Conservation (phyloP, 75 land plant genomes). For the Ceratopteris richardii region DNA sequence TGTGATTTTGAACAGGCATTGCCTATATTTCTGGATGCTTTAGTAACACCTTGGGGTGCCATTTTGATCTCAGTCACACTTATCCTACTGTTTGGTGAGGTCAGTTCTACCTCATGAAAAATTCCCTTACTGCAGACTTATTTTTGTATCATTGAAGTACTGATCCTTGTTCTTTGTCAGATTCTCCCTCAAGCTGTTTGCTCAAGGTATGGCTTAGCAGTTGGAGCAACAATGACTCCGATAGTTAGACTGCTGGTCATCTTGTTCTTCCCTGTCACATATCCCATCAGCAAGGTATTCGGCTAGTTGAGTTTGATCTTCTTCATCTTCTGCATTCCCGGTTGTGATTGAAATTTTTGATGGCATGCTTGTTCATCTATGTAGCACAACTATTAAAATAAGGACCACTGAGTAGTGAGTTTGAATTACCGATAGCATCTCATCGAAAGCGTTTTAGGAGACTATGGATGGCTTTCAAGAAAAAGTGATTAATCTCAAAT, state of each 20-base stretch:
- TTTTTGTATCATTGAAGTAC: too few relatives aligned
- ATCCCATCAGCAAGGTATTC: constrained; percentile 64
- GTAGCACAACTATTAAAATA: too few relatives aligned
- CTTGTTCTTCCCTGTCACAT: constrained; percentile 52
- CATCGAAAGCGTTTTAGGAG: too few relatives aligned
- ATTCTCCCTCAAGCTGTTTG: constrained; percentile 72
- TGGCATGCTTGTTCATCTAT: too few relatives aligned
- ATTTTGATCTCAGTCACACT: constrained; percentile 26
- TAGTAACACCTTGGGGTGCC: constrained; percentile 21
- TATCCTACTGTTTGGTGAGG: constrained; percentile 27
- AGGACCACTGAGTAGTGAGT: too few relatives aligned
- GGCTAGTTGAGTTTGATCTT: too few relatives aligned
- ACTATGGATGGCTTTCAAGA: too few relatives aligned
- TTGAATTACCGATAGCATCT: too few relatives aligned
- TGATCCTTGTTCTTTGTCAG: constrained; percentile 12
- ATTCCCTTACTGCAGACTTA: too few relatives aligned
- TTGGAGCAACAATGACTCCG: constrained; percentile 46
- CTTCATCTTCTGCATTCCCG: too few relatives aligned
- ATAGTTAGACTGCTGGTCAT: constrained; percentile 45
- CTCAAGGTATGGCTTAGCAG: constrained; percentile 52
- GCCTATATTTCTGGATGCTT: constrained; percentile 22
- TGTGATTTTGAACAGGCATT: constrained; percentile 13
- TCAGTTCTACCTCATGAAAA: constrained; percentile 10
- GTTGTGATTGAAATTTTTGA: too few relatives aligned
- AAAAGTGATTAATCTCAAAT: too few relatives aligned